Conservation (phyloP, 805 yeast species). For the Saturnispora mendoncae region DNA sequence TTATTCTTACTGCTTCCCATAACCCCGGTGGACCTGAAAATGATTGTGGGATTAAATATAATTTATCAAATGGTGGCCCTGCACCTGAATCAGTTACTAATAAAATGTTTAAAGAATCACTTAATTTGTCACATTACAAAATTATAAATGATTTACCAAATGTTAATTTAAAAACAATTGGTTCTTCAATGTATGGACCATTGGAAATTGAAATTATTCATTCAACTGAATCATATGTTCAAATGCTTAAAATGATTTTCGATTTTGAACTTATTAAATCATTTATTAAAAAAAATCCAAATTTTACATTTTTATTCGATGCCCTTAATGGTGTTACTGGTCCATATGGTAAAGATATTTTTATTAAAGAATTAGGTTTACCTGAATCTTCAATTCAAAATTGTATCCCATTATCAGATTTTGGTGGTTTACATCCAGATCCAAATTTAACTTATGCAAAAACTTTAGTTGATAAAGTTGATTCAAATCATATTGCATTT, state of each 20-base stretch:
- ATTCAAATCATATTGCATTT: constrained; percentile 68
- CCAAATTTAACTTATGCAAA: constrained; percentile 93
- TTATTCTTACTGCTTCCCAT: constrained; percentile 91
- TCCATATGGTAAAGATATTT: constrained; percentile 83
- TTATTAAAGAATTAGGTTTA: constrained; percentile 76
- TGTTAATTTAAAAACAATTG: constrained; percentile 57
- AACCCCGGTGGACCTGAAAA: constrained; percentile 94
- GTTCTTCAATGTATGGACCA: constrained; percentile 43
- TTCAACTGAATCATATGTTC: constrained; percentile 68
- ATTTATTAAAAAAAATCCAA: constrained; percentile 49
- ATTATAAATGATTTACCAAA: constrained; percentile 48
- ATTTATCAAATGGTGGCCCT: constrained; percentile 93
- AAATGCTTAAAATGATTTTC: constrained; percentile 73
- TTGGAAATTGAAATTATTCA: constrained; percentile 76
- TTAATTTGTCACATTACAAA: constrained; percentile 50
- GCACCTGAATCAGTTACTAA: constrained; percentile 94
- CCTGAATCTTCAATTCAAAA: constrained; percentile 68
- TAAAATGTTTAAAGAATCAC: constrained; percentile 67
- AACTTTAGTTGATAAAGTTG: constrained; percentile 81
- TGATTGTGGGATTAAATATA: constrained; percentile 94
- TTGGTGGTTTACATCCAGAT: constrained; percentile 97
- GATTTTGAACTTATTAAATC: constrained; percentile 74
- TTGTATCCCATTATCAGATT: constrained; percentile 72
- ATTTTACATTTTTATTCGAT: constrained; percentile 75
- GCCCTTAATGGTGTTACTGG: constrained; percentile 95